Base-by-base conservation (phyloP, 1,284 basidiomycete species). In the Puccinia triticina region DNA sequence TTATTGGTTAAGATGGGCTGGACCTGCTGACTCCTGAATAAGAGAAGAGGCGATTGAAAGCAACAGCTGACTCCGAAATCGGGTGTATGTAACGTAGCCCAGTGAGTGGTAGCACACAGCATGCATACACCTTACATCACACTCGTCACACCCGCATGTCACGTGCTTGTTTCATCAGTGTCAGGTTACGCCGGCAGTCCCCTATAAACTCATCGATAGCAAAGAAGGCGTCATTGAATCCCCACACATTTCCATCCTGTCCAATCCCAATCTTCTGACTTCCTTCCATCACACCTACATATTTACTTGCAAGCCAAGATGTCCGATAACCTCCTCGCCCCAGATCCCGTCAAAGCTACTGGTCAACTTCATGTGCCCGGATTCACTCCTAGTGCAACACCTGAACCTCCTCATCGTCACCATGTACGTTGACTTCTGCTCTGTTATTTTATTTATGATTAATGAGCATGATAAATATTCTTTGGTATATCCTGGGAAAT, bases 311-410 rank as follows among this genome's bases (percentile, higher is more conserved):
- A n/a, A 57, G 8, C 8, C 55, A 61, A 18, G 12, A 79, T 79
- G 77, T 79, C 77, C 21, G 66, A 71, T 43, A 79, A 79, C 50
- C 55, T 79, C 29, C 64, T 79, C 64, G 48, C 64, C 11, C 77
- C 77, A 23, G 21, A 57, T 18, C 78, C 78, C 8, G 43, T 59
- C 55, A 72, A 73, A 50, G 69, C 21, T 14, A 55, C 48, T 34
- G 50, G 55, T 55, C 80, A 75, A n/a, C 80, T 82, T 57, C 81
- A 82, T 46, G 34, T 82, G 16, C 74, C 81, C 43, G 81, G 81
- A 34, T 82, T 82, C 53, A 82, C 81, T 29, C 81, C 81, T n/a
- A 77, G 73, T 71, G 73, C 59, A 40, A 82, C 81, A n/a, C 81
- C 81, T 55, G 81, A 82, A 57, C 81, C 81, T 55, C 37, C 59